phyloP scores from a whole-genome alignment of 2,329 filamentous ascomycete genomes.

The Teratosphaeria nubilosa region DNA sequence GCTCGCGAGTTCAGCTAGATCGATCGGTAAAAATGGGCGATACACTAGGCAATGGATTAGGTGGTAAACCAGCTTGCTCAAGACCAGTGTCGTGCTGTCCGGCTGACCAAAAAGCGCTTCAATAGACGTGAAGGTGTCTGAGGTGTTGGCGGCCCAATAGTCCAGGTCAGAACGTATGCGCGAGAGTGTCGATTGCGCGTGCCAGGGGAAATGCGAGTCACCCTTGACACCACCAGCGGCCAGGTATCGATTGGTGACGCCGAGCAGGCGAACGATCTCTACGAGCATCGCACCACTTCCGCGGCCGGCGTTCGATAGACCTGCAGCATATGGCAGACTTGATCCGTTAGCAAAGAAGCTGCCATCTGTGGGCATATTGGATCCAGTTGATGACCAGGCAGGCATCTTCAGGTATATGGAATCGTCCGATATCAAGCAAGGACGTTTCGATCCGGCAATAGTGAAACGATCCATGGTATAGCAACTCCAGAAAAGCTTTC shows the following conservation, averaged over 20 bases:
- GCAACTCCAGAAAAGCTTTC: constrained; percentile 81
- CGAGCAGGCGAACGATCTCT: constrained; percentile 72
- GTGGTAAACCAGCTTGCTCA: constrained; percentile 82
- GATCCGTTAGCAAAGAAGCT: constrained; percentile 72
- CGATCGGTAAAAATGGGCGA: constrained; percentile 74
- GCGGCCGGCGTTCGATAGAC: constrained; percentile 53
- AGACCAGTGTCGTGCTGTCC: constrained; percentile 66
- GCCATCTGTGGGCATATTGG: constrained; percentile 57
- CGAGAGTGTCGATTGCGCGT: constrained; percentile 72
- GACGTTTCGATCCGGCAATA: constrained; percentile 69
- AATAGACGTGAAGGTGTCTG: constrained; percentile 67
- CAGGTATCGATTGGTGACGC: constrained; percentile 73
- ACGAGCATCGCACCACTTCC: constrained; percentile 73
- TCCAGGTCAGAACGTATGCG: constrained; percentile 80
- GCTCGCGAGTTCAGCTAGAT: constrained; percentile 68
- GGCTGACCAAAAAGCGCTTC: constrained; percentile 65
- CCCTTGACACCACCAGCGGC: constrained; percentile 79
- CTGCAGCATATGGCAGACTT: constrained; percentile 45
- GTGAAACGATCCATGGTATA: constrained; percentile 80
- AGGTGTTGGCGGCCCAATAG: constrained; percentile 72
- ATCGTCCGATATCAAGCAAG: constrained; percentile 69
- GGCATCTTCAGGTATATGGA: constrained; percentile 66
- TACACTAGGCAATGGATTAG: constrained; percentile 80
- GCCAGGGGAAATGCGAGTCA: constrained; percentile 86
- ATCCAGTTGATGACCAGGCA: constrained; percentile 56